Evolutionary conservation across 2,329 filamentous ascomycete genomes (phyloP).

Genomic region (Fusarium armeniacum): DNA sequence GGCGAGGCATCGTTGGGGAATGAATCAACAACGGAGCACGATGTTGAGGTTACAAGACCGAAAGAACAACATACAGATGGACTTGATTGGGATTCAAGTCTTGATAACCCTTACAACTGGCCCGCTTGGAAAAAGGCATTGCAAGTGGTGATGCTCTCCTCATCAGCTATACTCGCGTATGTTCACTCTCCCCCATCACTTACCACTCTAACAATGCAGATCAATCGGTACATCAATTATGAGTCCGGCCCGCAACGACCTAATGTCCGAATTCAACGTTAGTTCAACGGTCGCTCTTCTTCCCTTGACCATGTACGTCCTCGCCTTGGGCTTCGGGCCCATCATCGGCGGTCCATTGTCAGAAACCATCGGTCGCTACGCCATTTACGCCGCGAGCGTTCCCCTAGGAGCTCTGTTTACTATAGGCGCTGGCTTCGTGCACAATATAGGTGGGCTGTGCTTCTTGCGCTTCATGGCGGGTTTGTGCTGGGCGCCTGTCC

Average conservation of each 20-base stretch:
- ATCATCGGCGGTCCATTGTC: constrained; percentile 70
- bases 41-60: constrained; percentile 50
- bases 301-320: constrained; percentile 70
- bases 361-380: constrained; percentile 68
- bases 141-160: constrained; percentile 56
- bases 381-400: constrained; percentile 64
- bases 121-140: constrained; percentile 57
- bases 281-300: constrained; percentile 69
- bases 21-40: constrained; percentile 42
- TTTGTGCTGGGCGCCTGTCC: constrained; percentile 63
- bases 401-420: constrained; percentile 68
- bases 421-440: constrained; percentile 66
- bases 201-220: constrained; percentile 4
- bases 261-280: constrained; percentile 68
- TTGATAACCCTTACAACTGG: constrained; percentile 68
- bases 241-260: constrained; percentile 47
- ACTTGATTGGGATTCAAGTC: constrained; percentile 55
- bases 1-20: constrained; percentile 12
- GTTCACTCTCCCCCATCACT: constrained; percentile 38
- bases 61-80: constrained; percentile 15
- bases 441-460: constrained; percentile 64
- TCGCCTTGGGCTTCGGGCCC: constrained; percentile 72
- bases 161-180: constrained; percentile 60
- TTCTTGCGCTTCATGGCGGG: constrained; percentile 70
- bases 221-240: constrained; percentile 38